Evolutionary conservation across 805 yeast genomes (phyloP).

Genomic region (Teunomyces stri): DNA sequence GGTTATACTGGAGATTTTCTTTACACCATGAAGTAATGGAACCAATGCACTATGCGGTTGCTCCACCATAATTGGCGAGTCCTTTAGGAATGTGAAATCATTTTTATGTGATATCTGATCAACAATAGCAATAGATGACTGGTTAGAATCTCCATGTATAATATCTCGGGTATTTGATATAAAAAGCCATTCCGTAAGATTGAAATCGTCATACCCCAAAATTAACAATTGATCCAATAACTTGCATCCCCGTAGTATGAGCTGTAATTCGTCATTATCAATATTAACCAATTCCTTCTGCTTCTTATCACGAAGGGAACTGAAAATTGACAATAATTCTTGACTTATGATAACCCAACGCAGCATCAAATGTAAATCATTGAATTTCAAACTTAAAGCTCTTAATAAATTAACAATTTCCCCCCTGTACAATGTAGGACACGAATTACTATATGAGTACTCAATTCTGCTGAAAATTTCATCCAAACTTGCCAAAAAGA

Average conservation of each 20-base stretch:
- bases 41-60: conserved; percentile 27
- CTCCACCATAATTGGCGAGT: conserved; percentile 35
- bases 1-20: conserved; percentile 36
- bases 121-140: conserved; percentile 35
- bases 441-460: conserved; percentile 26
- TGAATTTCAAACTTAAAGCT: conserved; percentile 59
- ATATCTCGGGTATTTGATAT: conserved; percentile 67
- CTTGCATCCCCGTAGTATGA: conserved; percentile 65
- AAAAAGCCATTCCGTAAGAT: conserved; percentile 80
- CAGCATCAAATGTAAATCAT: conserved; percentile 61
- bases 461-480: conserved; percentile 39
- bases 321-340: conserved; percentile 54
- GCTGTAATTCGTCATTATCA: conserved; percentile 34
- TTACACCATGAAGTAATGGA: conserved; percentile 49
- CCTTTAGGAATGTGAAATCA: conserved; percentile 31
- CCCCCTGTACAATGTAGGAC: conserved; percentile 32
- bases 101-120: conserved; percentile 45
- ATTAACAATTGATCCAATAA: conserved; percentile 72
- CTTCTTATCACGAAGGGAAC: conserved; percentile 26
- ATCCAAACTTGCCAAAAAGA: conserved; percentile 50
- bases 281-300: conserved; percentile 26
- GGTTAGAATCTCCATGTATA: conserved; percentile 33
- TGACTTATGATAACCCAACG: conserved; percentile 70
- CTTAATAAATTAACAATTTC: conserved; percentile 61
- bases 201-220: conserved; percentile 73